A percentile compares a stretch with the other conserved stretches of the same genome.
Evolutionary conservation across 1,284 basidiomycete species (phyloP).

Genomic region (Ceratobasidium sp.): DNA sequence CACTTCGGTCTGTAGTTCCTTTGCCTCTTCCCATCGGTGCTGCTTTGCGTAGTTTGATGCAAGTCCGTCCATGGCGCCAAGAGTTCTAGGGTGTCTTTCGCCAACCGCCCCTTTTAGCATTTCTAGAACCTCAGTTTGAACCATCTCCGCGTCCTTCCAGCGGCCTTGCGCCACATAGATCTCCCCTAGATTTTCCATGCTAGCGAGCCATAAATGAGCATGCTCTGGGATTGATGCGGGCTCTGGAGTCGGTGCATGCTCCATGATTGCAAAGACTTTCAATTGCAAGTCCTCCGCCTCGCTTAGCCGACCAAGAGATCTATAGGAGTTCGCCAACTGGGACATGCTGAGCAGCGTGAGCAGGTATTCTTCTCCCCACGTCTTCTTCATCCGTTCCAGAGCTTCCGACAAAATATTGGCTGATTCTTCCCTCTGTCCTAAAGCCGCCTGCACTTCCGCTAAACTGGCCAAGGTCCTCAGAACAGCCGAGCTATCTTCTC

Average conservation of each 20-base stretch:
- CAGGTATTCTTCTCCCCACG: background rate
- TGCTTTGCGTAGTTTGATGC: slow-evolving; percentile 1
- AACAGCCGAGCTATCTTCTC: background rate
- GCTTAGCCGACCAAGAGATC: background rate
- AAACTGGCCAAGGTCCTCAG: background rate
- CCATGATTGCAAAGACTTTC: background rate
- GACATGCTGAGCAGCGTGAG: background rate
- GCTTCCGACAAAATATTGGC: background rate
- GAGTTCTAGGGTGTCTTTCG: background rate
- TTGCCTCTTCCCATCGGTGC: slow-evolving; percentile 14
- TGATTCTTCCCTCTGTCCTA: background rate
- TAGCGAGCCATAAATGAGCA: no score
- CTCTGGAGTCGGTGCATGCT: background rate
- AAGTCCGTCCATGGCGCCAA: background rate
- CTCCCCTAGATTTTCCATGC: background rate
- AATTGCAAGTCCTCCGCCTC: background rate
- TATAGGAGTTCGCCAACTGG: background rate
- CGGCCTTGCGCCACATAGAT: background rate
- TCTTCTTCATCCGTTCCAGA: background rate
- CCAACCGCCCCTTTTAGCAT: background rate
- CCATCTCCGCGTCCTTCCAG: slow-evolving; percentile 9
- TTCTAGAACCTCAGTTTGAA: background rate
- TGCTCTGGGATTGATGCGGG: background rate
- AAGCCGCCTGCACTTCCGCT: background rate
- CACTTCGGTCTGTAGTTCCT: background rate